These are phyloP conservation scores for Xylaria longipes DNA, from an alignment of 495 filamentous ascomycete species.

Conservation along the genomic window DNA sequence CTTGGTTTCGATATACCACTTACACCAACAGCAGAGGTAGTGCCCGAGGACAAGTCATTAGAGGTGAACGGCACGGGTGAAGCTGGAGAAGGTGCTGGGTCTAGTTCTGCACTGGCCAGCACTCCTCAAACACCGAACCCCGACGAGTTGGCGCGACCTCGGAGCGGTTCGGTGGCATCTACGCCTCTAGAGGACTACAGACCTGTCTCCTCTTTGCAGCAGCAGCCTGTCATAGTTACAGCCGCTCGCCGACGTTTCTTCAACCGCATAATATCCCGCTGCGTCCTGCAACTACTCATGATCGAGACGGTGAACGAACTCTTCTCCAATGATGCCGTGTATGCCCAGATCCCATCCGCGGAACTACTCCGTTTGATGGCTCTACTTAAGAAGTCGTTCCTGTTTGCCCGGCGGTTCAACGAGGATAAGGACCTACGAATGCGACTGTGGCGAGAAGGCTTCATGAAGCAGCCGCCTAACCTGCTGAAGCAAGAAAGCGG, in stretches of 20 bases:
- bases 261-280: slow-evolving; percentile 99
- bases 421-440: slow-evolving; percentile 94
- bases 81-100: slow-evolving; percentile 37
- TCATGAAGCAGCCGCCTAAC: slow-evolving; percentile 99
- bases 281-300: slow-evolving; percentile 96
- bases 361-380: slow-evolving; percentile 93
- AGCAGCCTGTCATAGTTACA: slow-evolving; percentile 90
- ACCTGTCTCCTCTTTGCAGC: slow-evolving; percentile 72
- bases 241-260: slow-evolving; percentile 94
- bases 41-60: slow-evolving; percentile 59
- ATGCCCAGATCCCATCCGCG: slow-evolving; percentile 84
- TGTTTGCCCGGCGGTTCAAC: slow-evolving; percentile 97
- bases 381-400: slow-evolving; percentile 90
- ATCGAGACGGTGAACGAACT: slow-evolving; percentile 99
- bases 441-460: slow-evolving; percentile 93
- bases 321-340: slow-evolving; percentile 96
- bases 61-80: slow-evolving; percentile 67
- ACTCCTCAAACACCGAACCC: slow-evolving; percentile 26
- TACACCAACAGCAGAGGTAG: slow-evolving; percentile 48
- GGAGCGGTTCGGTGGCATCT: slow-evolving; percentile 39
- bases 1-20: slow-evolving; percentile 51
- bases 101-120: slow-evolving; percentile 30
- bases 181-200: slow-evolving; percentile 86
- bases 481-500: slow-evolving; percentile 97
- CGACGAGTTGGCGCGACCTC: slow-evolving; percentile 47